Base-by-base conservation (phyloP, 805 yeast genomes). In the Cyberlindnera mississippiensis region DNA sequence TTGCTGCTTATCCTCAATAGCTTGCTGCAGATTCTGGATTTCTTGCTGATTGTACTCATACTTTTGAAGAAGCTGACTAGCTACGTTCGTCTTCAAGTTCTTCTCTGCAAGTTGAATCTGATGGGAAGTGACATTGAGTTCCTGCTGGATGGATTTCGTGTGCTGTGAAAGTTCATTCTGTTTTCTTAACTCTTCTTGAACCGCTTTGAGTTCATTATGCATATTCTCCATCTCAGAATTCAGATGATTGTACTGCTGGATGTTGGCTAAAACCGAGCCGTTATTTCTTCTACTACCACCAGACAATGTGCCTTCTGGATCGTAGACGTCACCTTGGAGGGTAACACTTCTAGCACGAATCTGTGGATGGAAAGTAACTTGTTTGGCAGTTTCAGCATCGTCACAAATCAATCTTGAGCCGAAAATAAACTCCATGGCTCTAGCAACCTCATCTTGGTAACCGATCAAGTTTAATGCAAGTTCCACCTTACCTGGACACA, bases 291-390 rank as follows among this genome's bases (percentile, higher is more conserved):
- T 73, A 16, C 95, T 81, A n/a, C 98, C 98, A 36, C 99, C 99
- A 1, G 96, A 85, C 20, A 93, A 68, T 7, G 96, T 86, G 13
- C 99, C 99, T 51, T 84, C 88, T 0, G 99, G 99, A 59, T 93
- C 99, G 63, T 90, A 93, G 10, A 83, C 75, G 61, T 93, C 99
- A 38, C 99, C 99, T 40, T 89, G 90, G 27, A 85, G 61, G 0
- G 99, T 93, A 13, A 95, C 88, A 24, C 95, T 82, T 54, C 89
- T 80, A 1, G 90, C 72, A 48, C 87, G 73, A 13, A 91, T 80
- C 41, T 78, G 74, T 1, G 91, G 93, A 59, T 90, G 80, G 60
- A 89, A 88, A 0, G 97, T 87, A n/a, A 93, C 84, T 36, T 72
- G 70, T 52, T 90, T 84, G 0, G 99, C 98, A 0, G 95, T 80